A percentile compares a stretch with the other conserved stretches of the same genome.
These are phyloP conservation scores for Gentiana straminea DNA, from an alignment of 257 asterid species.

Conservation along the genomic window DNA sequence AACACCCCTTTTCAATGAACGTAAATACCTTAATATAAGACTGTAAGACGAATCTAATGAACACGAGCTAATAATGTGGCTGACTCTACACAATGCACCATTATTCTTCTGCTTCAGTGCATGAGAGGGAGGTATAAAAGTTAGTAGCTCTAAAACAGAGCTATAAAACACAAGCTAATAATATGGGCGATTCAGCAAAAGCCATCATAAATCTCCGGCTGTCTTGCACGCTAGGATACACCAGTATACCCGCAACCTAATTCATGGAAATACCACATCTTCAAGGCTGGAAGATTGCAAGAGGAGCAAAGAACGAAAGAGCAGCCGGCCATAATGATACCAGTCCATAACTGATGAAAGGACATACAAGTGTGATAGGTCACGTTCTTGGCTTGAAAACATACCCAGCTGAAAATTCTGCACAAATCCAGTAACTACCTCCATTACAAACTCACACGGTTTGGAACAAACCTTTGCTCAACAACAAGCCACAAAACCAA, in stretches of 20 bases:
- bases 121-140: too few relatives aligned
- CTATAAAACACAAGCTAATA: constrained; percentile 18
- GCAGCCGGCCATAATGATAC: constrained; percentile 38
- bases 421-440: constrained; percentile 8
- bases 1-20: constrained; percentile 23
- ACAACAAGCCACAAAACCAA: constrained; percentile 19
- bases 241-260: constrained; percentile 42
- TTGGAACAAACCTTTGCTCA: constrained; percentile 24
- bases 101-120: constrained; percentile 32
- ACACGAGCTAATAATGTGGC: constrained; percentile 28
- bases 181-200: constrained; percentile 44
- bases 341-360: constrained; percentile 13
- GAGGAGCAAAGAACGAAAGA: constrained; percentile 9
- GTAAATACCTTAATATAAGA: constrained; percentile 6
- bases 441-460: too few relatives aligned
- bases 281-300: constrained; percentile 18
- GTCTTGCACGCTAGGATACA: constrained; percentile 19
- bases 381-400: constrained; percentile 15
- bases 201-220: constrained; percentile 40
- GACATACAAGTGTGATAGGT: constrained; percentile 13
- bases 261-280: constrained; percentile 24
- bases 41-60: constrained; percentile 17
- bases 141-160: not conserved
- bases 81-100: constrained; percentile 47
- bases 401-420: constrained; percentile 26